Conservation (phyloP, 768 basidiomycete species). For the Thelephora ganbajun region DNA sequence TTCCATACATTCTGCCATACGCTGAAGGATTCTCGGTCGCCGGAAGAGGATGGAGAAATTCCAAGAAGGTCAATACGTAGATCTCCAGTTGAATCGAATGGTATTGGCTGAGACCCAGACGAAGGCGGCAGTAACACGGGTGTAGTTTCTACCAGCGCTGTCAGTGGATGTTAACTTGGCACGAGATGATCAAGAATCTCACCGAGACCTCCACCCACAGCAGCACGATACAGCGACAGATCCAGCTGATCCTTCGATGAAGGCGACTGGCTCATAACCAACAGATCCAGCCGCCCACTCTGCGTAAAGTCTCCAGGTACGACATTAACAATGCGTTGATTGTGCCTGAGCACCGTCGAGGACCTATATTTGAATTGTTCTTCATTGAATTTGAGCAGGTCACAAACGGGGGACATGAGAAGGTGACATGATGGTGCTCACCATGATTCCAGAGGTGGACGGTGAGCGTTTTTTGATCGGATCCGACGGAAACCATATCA, state of each 20-base stretch:
- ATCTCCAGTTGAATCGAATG: constrained; percentile 77
- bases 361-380: constrained; percentile 44
- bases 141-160: constrained; percentile 16
- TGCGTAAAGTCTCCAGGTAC: constrained; percentile 91
- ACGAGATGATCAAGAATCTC: constrained; percentile 10
- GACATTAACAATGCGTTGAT: constrained; percentile 55
- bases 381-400: constrained; percentile 14
- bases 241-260: constrained; percentile 35
- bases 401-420: background rate
- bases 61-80: constrained; percentile 85
- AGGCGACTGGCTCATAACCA: constrained; percentile 63
- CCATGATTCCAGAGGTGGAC: constrained; percentile 78
- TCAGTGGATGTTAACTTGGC: too few species aligned
- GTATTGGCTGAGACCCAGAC: constrained; percentile 64
- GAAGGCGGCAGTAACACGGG: constrained; percentile 49
- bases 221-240: constrained; percentile 58
- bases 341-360: constrained; percentile 39
- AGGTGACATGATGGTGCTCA: constrained; percentile 17
- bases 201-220: constrained; percentile 55
- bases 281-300: constrained; percentile 79
- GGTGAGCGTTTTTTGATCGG: constrained; percentile 65
- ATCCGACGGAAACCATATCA: constrained; percentile 63
- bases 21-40: constrained; percentile 28
- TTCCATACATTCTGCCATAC: constrained; percentile 81
- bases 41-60: constrained; percentile 29